Base-by-base conservation (phyloP, 805 yeast genomes). In the Saturnispora sekii region DNA sequence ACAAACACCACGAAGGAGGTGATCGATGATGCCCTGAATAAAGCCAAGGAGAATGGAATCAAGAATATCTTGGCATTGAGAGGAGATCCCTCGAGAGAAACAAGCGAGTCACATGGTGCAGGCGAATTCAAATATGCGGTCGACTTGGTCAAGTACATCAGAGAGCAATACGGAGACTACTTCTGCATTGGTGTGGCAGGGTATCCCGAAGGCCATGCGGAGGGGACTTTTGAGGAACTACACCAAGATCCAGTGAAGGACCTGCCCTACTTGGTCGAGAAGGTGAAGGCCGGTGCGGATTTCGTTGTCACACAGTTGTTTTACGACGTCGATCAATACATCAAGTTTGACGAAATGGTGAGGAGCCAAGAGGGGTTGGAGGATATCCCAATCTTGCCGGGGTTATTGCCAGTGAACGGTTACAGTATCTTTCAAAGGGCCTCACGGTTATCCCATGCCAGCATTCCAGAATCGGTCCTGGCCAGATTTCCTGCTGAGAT, bases 151-250 rank as follows among this genome's bases (percentile, higher is more conserved):
- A 73, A 67, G 52, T 89, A 90, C 60, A 89, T 93, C 53, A 77
- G 75, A 53, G 52, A 69, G 44, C 61, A 76, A 40, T 70, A 89
- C 59, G 93, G 86, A 3, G 84, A 84, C 58, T 82, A 79, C 54
- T 90, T 90, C 65, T 84, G 96, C 59, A 70, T 90, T 45, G 98
- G 98, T 48, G 98, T 90, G 12, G 98, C 98, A 2, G 97, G 94
- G 1, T 90, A 90, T 62, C 96, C 98, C 8, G 98, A 90, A 60
- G 98, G 98, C 15, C 97, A 90, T 64, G 88, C 86, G 32, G 96
- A 89, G 53, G 90, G 94, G 11, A 72, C 87, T 1, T 85, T 81
- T 53, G 71, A 66, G 38, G 63, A 76, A 8, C 15, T 50, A n/a
- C 71, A 70, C 32, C 96, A 88, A 60, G 74, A 77, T 54, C 78